Conservation (phyloP, 805 yeast genomes). For the Suhomyces tanzawaensis region DNA sequence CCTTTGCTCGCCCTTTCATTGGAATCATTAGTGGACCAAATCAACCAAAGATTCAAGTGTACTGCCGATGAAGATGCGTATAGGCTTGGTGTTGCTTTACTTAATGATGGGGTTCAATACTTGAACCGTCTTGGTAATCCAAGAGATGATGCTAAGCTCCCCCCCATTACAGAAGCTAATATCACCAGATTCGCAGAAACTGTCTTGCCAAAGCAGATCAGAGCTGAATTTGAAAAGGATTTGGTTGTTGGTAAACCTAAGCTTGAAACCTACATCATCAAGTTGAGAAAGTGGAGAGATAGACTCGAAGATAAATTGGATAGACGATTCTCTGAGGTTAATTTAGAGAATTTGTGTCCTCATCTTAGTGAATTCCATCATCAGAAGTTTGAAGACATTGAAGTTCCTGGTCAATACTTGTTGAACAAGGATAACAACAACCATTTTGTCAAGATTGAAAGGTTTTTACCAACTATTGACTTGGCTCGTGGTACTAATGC, state of each 20-base stretch:
- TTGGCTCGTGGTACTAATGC: constrained; percentile 86
- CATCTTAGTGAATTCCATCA: constrained; percentile 97
- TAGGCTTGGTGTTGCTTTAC: constrained; percentile 83
- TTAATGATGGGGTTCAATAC: constrained; percentile 91
- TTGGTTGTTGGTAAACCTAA: constrained; percentile 85
- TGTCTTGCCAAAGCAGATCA: constrained; percentile 81
- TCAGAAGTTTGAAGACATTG: constrained; percentile 96
- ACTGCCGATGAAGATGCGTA: constrained; percentile 96
- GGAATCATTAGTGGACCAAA: constrained; percentile 94
- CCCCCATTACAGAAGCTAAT: constrained; percentile 87
- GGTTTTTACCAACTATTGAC: constrained; percentile 87
- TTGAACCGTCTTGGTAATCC: constrained; percentile 84
- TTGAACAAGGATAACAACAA: constrained; percentile 81
- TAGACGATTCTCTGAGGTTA: constrained; percentile 73
- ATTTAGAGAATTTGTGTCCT: constrained; percentile 88
- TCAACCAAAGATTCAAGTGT: constrained; percentile 88
- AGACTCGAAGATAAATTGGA: constrained; percentile 89
- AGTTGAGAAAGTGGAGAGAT: constrained; percentile 88
- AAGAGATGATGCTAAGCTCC: constrained; percentile 81
- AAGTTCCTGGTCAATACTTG: constrained; percentile 94
- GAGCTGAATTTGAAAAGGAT: constrained; percentile 89
- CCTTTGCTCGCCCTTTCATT: constrained; percentile 89
- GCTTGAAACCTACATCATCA: constrained; percentile 78
- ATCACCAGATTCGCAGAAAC: constrained; percentile 89
- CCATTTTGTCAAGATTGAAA: constrained; percentile 90